Evolutionary conservation across 2,329 filamentous ascomycete genomes (phyloP).

Genomic region (Lasiodiplodia gonubiensis): DNA sequence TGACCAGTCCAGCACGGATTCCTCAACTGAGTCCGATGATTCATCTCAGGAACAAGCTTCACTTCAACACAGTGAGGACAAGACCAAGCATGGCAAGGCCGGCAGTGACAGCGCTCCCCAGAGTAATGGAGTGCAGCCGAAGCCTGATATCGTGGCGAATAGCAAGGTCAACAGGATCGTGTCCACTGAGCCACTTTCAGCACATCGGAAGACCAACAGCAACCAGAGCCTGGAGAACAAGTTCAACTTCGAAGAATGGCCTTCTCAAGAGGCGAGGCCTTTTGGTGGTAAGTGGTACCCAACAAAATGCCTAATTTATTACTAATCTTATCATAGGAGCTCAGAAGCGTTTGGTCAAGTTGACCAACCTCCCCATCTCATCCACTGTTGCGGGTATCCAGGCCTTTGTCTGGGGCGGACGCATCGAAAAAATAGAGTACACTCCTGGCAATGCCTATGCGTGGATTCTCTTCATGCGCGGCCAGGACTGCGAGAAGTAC

Average conservation of each 20-base stretch:
- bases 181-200: neutral
- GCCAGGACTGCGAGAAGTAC: slow-evolving; percentile 42
- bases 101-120: neutral
- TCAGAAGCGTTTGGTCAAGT: slow-evolving; percentile 29
- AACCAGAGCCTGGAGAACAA: neutral
- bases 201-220: neutral
- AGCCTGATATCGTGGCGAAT: neutral
- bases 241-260: slow-evolving; percentile 14
- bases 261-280: neutral
- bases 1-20: neutral
- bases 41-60: too few species aligned
- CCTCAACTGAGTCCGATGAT: neutral
- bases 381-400: slow-evolving; percentile 33
- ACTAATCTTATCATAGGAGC: neutral
- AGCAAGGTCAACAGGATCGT: neutral
- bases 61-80: too few species aligned
- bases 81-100: neutral
- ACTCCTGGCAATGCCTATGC: slow-evolving; percentile 36
- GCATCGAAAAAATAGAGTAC: slow-evolving; percentile 40
- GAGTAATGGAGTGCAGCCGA: neutral
- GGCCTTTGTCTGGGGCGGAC: slow-evolving; percentile 47
- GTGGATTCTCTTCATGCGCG: slow-evolving; percentile 42
- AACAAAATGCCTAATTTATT: neutral
- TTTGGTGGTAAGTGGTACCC: slow-evolving; percentile 7
- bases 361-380: slow-evolving; percentile 28